phyloP scores from a whole-genome alignment of 2,329 filamentous ascomycete genomes.

The Aspergillus spinulosporus region DNA sequence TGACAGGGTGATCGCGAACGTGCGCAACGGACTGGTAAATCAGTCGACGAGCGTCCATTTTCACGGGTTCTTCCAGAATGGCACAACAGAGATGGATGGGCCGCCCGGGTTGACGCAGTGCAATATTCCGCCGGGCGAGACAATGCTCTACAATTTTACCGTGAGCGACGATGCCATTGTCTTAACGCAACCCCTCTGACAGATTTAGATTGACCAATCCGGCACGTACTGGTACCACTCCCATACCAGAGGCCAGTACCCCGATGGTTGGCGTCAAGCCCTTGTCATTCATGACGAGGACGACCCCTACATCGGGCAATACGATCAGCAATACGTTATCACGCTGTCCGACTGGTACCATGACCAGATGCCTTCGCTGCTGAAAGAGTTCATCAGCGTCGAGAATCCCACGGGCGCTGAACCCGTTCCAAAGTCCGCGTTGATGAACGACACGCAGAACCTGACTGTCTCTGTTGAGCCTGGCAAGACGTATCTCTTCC shows the following conservation, averaged over 20 bases:
- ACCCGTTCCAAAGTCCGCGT: constrained; percentile 66
- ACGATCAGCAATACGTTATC: constrained; percentile 64
- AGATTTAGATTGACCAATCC: constrained; percentile 51
- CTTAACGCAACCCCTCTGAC: too few species aligned
- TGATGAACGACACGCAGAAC: constrained; percentile 71
- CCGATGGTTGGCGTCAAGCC: constrained; percentile 66
- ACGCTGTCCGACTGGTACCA: constrained; percentile 74
- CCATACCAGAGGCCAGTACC: constrained; percentile 67
- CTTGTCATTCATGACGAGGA: constrained; percentile 64
- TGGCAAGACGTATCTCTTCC: constrained; percentile 70
- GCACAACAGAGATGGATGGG: constrained; percentile 71
- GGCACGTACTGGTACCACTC: constrained; percentile 82
- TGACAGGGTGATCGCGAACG: constrained; percentile 41
- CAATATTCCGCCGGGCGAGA: constrained; percentile 62
- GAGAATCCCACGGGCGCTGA: constrained; percentile 55
- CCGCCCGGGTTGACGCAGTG: constrained; percentile 67
- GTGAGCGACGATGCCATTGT: constrained; percentile 24
- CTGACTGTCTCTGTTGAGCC: constrained; percentile 61
- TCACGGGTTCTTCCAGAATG: constrained; percentile 70
- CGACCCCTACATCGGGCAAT: constrained; percentile 56
- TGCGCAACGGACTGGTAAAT: constrained; percentile 43
- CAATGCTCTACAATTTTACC: constrained; percentile 68
- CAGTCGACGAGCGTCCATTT: constrained; percentile 53
- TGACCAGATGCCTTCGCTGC: constrained; percentile 40
- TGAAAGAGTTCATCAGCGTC: constrained; percentile 48